Conservation (phyloP, 2,329 filamentous ascomycete species). For the Cordyceps pruinosa region DNA sequence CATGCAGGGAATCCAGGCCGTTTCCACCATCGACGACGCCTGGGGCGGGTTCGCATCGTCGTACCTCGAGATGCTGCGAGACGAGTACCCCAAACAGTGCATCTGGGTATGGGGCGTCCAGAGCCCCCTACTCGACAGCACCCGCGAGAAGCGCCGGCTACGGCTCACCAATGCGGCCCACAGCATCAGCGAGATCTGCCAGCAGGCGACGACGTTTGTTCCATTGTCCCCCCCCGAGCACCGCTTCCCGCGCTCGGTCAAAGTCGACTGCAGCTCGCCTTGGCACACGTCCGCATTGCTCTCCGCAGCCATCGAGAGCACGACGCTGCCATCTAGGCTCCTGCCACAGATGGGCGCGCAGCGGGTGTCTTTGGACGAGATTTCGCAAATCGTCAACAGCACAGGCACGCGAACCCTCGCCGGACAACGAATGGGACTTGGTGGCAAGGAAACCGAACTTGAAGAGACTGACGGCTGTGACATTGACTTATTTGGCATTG, state of each 20-base stretch:
- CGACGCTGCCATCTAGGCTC: conserved; percentile 69
- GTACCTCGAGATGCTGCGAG: conserved; percentile 71
- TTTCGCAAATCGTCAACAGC: conserved; percentile 62
- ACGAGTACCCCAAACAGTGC: conserved; percentile 83
- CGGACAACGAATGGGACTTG: conserved; percentile 61
- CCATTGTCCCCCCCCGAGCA: conserved; percentile 61
- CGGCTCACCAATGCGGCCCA: conserved; percentile 68
- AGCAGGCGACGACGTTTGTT: conserved; percentile 68
- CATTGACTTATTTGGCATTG: conserved; percentile 24
- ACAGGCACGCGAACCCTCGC: conserved; percentile 76
- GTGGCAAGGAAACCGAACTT: conserved; percentile 23
- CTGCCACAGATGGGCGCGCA: conserved; percentile 32
- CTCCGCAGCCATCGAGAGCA: conserved; percentile 68
- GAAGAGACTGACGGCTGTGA: conserved; percentile 24
- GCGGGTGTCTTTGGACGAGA: conserved; percentile 48
- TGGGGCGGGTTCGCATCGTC: conserved; percentile 72
- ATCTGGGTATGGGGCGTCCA: conserved; percentile 86
- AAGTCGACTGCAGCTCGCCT: conserved; percentile 53
- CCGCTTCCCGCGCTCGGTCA: conserved; percentile 49
- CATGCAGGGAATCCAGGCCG: conserved; percentile 78
- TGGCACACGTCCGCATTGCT: conserved; percentile 81
- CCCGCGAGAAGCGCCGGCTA: conserved; percentile 45
- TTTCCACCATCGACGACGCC: conserved; percentile 66
- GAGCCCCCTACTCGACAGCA: conserved; percentile 45
- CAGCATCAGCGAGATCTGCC: conserved; percentile 60